Evolutionary conservation across 257 asterid genomes (phyloP).

Genomic region (Capsicum rhomboideum): DNA sequence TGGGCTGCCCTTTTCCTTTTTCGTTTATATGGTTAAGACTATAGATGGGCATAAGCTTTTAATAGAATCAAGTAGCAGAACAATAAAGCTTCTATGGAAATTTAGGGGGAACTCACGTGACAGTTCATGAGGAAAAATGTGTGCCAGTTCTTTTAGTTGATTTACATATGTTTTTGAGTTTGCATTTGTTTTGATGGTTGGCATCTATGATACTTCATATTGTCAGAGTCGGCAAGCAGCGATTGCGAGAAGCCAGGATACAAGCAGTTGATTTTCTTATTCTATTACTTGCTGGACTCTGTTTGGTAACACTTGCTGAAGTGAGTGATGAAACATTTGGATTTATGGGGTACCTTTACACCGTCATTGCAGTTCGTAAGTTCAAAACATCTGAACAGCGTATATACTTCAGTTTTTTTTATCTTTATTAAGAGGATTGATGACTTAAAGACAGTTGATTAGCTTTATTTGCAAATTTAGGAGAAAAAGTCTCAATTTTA

Average conservation of each 20-base stretch:
- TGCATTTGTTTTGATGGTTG: neutral
- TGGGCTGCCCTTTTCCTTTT: too few species aligned
- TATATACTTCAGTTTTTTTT: neutral
- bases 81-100: neutral
- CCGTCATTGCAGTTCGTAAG: constrained; percentile 98
- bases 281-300: constrained; percentile 75
- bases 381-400: neutral
- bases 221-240: constrained; percentile 71
- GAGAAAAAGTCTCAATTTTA: too few species aligned
- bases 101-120: neutral
- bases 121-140: neutral
- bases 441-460: too few species aligned
- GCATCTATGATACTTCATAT: neutral
- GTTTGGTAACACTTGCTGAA: constrained; percentile 90
- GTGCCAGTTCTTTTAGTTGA: too few species aligned
- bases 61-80: too few species aligned
- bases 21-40: too few species aligned
- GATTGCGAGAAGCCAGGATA: constrained; percentile 76
- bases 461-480: too few species aligned
- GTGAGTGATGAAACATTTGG: constrained; percentile 94
- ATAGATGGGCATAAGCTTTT: too few species aligned
- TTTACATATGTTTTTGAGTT: neutral
- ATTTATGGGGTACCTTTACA: constrained; percentile 70
- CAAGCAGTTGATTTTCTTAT: constrained; percentile 84
- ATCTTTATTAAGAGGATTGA: neutral